These are phyloP conservation scores for Trichoderma koningiopsis DNA, from an alignment of 2,329 filamentous ascomycete genomes.

Conservation along the genomic window DNA sequence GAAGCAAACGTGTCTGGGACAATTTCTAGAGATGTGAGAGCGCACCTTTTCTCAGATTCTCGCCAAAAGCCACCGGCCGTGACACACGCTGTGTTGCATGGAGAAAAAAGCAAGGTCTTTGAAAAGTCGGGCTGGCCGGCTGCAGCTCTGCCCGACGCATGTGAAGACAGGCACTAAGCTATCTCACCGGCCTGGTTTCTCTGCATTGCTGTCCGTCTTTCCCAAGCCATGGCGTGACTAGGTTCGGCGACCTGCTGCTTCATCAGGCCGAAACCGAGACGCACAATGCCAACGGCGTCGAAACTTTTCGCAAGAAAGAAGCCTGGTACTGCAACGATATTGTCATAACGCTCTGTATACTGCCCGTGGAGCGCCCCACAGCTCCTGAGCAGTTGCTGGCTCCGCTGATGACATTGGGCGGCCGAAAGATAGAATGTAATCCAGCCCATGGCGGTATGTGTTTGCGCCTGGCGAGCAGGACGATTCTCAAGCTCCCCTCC, in stretches of 20 bases:
- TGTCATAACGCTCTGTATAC: background rate
- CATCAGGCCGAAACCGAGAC: slow-evolving; percentile 2
- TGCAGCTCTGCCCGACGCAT: slow-evolving; percentile 23
- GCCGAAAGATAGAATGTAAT: background rate
- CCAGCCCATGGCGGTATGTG: slow-evolving; percentile 9
- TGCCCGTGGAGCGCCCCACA: background rate
- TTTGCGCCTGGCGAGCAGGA: slow-evolving; percentile 15
- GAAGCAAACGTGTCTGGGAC: background rate
- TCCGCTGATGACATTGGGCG: background rate
- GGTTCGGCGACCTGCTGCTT: slow-evolving; percentile 7
- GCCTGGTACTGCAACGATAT: background rate
- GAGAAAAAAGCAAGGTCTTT: background rate
- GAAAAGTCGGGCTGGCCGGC: slow-evolving; percentile 16
- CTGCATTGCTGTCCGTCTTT: background rate
- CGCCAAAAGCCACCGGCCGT: background rate
- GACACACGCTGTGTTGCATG: background rate
- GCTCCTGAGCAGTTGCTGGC: slow-evolving; percentile 7
- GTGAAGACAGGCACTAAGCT: slow-evolving; percentile 12
- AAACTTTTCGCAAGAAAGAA: background rate
- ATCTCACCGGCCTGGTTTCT: slow-evolving; percentile 10
- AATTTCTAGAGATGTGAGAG: background rate
- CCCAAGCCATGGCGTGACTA: slow-evolving; percentile 21
- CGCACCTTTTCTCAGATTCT: background rate
- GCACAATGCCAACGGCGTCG: background rate
- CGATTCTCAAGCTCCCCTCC: background rate